Evolutionary conservation across 2,329 filamentous ascomycete genomes (phyloP).

Genomic region (Ophiostoma pallidulum): DNA sequence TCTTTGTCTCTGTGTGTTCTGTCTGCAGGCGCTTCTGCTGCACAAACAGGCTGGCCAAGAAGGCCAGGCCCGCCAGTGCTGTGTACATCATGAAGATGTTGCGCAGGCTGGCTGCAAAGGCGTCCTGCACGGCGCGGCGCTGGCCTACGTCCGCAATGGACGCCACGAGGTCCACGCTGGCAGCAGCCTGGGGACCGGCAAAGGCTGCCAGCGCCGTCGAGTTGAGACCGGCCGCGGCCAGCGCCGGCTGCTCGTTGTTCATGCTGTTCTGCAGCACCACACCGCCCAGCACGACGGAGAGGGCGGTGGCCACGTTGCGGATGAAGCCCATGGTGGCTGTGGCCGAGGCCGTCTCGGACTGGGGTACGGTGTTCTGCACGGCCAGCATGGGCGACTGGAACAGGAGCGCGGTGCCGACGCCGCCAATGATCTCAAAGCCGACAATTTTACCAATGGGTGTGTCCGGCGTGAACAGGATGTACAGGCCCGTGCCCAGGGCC

Average conservation of each 20-base stretch:
- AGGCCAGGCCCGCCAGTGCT: slow-evolving; percentile 1
- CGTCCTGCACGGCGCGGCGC: slow-evolving; percentile 5
- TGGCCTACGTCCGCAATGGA: slow-evolving; percentile 7
- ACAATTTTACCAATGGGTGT: slow-evolving; percentile 32
- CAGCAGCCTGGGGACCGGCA: slow-evolving; percentile 47
- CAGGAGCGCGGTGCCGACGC: slow-evolving; percentile 49
- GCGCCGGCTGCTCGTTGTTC: slow-evolving; percentile 29
- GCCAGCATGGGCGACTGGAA: slow-evolving; percentile 51
- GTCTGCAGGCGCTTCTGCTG: slow-evolving; percentile 6
- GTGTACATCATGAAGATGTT: slow-evolving; percentile 13
- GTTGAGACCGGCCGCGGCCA: slow-evolving; percentile 27
- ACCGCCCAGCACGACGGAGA: slow-evolving; percentile 64
- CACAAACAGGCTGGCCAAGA: slow-evolving; percentile 10
- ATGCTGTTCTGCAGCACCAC: slow-evolving; percentile 72
- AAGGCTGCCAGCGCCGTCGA: slow-evolving; percentile 24
- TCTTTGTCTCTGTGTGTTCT: slow-evolving; percentile 10
- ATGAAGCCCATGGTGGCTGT: slow-evolving; percentile 49
- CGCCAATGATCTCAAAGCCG: slow-evolving; percentile 44
- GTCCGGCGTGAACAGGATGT: slow-evolving; percentile 41
- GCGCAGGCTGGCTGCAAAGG: slow-evolving; percentile 7
- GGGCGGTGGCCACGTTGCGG: slow-evolving; percentile 52
- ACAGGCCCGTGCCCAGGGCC: slow-evolving; percentile 45
- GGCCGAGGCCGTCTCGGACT: slow-evolving; percentile 47
- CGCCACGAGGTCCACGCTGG: slow-evolving; percentile 53
- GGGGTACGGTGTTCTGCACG: slow-evolving; percentile 48